Evolutionary conservation across 1,284 basidiomycete species (phyloP), one percentile per base, ranked within the genome.

Genomic region (Erythrobasidium hasegawianum): DNA sequence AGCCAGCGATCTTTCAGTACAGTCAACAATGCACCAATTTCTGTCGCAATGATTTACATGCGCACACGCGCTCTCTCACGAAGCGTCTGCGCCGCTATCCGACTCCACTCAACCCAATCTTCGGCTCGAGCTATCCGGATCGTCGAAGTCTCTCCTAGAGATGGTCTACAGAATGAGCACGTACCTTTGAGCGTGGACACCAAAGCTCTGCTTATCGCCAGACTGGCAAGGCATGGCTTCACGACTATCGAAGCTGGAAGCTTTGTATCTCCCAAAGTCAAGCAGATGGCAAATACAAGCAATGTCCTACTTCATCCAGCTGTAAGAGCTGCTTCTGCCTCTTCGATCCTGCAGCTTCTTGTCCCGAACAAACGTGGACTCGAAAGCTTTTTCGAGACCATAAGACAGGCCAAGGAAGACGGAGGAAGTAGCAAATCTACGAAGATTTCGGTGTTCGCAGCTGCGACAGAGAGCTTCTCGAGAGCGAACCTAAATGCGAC

Each of bases 161-260:
- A 97, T 77, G 94, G 94, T 0, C 81, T 97, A 14, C 94, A 97
- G 80, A 97, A 97, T 75, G 89, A 97, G 75, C 86, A 87, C 70
- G 41, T 58, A 11, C 81, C 82, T 0, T 67, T 77, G 1, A 79
- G 86, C 9, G 86, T 95, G 2, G 81, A 84, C 13, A 80, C 87
- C 70, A 96, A 95, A 77, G 84, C 87, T 49, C 87, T 89, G 71
- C 83, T 97, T 55, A 86, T 97, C 68, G 83, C 88, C 68, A 79
- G 86, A 13, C 84, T 97, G 2, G 84, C 83, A 4, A 75, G 79
- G 9, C 85, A 88, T 1, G 94, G 94, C 0, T 77, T 87, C 69
- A 81, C 80, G 61, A 84, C 81, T 61, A 87, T 97, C 70, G 94
- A 97, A 78, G 85, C 86, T 0, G 94, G 94, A 4, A 89, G 89